Evolutionary conservation across 495 filamentous ascomycete species (phyloP).

Genomic region (Baudoinia panamericana): DNA sequence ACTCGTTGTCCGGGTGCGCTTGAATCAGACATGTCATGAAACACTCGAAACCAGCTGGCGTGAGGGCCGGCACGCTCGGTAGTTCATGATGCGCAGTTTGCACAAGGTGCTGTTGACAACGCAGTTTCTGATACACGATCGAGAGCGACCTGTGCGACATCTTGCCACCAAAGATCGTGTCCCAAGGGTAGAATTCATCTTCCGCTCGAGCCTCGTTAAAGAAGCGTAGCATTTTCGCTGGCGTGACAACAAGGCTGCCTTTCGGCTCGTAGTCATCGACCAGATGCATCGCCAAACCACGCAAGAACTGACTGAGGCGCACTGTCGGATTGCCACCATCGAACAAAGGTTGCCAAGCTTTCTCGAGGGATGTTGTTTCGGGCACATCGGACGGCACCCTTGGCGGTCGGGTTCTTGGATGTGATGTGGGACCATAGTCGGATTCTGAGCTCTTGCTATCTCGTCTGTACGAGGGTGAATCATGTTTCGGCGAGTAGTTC

Average conservation of each 20-base stretch:
- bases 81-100: conserved; percentile 37
- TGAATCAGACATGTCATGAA: conserved; percentile 67
- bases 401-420: conserved; percentile 33
- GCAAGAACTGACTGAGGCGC: conserved; percentile 57
- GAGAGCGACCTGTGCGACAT: conserved; percentile 39
- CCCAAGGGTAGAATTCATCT: conserved; percentile 55
- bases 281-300: conserved; percentile 68
- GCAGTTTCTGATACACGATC: conserved; percentile 60
- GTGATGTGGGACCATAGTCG: conserved; percentile 19
- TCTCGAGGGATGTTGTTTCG: conserved; percentile 49
- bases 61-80: conserved; percentile 65
- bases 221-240: conserved; percentile 66
- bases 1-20: conserved; percentile 67
- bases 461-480: neutral
- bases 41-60: conserved; percentile 61
- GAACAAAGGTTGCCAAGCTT: conserved; percentile 68
- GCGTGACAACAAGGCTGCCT: conserved; percentile 65
- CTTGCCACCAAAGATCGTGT: conserved; percentile 38
- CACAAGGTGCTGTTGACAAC: conserved; percentile 70
- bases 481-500: neutral
- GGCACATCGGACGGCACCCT: conserved; percentile 18
- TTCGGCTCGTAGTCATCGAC: conserved; percentile 65
- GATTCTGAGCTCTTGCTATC: conserved; percentile 7
- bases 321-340: conserved; percentile 54
- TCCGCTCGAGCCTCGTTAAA: conserved; percentile 53